Base-by-base conservation (phyloP, 2,329 filamentous ascomycete genomes). In the Cadophora malorum region DNA sequence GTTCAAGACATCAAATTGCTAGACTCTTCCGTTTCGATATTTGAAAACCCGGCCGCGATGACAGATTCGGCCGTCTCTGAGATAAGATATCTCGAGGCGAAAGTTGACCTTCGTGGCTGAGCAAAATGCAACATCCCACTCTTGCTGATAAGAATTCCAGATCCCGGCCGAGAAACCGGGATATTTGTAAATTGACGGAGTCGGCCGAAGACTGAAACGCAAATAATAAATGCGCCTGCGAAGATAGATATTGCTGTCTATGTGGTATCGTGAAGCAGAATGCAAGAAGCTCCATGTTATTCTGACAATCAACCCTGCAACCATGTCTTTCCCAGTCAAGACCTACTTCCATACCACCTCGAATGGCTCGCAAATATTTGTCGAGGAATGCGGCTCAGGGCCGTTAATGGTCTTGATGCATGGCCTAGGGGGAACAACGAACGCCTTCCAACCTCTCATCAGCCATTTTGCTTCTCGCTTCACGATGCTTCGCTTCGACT, bases 351-450 rank as follows among this genome's bases (percentile, higher is more conserved):
- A 72, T 21, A 76, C 75, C 7, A 72, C 72, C 7, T 52, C 70
- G 35, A 63, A 68, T 1, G 75, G 74, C 4, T 72, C 67, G 5
- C 67, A 77, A 5, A 69, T 76, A 1, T 68, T 79, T 25, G 64
- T 70, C 14, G 70, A 72, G 64, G 70, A 72, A 63, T 68, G 67
- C 38, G 70, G 69, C 14, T 63, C 67, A 14, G 69, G 71, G 70
- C 75, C 65, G 53, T 76, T 35, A 69, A 79, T 73, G 76, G 76
- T 58, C 68, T 76, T 58, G 74, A 78, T 60, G 77, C 76, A 78
- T 73, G 77, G 70, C 4, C 60, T 72, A 10, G 71, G 71, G 21
- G 70, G 70, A 23, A 70, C 70, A 9, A 72, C 70, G 4, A 72
- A 72, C 59, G 65, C 61, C 12, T 72, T 70, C 35, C 70, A 70